phyloP scores from a whole-genome alignment of 805 yeast genomes.

The Groenewaldozyma salmanticensis region DNA sequence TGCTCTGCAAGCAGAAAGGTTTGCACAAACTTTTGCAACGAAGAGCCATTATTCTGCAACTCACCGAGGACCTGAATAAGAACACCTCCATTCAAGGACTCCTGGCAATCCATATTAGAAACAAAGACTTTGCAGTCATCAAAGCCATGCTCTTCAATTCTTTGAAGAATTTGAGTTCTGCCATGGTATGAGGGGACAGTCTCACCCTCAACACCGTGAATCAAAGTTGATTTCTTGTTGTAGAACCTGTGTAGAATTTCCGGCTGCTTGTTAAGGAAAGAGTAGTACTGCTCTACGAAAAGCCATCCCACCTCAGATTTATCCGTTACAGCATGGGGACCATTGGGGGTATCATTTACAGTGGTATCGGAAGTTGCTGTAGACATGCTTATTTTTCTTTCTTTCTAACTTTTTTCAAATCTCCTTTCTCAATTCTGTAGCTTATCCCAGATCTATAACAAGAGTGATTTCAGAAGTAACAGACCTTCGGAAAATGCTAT shows the following conservation, averaged over 20 bases:
- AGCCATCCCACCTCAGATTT: conserved; percentile 28
- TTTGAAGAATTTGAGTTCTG: conserved; percentile 24
- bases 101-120: conserved; percentile 30
- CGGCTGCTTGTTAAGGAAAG: conserved; percentile 26
- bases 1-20: conserved; percentile 30
- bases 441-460: background rate
- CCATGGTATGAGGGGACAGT: conserved; percentile 21
- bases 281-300: conserved; percentile 32
- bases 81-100: conserved; percentile 25
- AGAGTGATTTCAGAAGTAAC: too few relatives aligned
- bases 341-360: background rate
- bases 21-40: conserved; percentile 31
- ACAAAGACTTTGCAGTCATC: conserved; percentile 29
- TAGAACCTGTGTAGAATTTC: conserved; percentile 27
- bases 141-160: conserved; percentile 23
- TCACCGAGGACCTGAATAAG: conserved; percentile 34
- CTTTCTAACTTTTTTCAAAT: background rate
- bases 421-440: background rate
- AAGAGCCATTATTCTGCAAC: conserved; percentile 25
- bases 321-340: conserved; percentile 2
- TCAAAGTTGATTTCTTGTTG: conserved; percentile 25
- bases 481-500: too few relatives aligned
- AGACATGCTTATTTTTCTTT: conserved; percentile 3
- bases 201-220: conserved; percentile 32
- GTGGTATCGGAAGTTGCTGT: conserved; percentile 1